Base-by-base conservation (phyloP, 2,329 filamentous ascomycete genomes). In the Xylaria sp. region DNA sequence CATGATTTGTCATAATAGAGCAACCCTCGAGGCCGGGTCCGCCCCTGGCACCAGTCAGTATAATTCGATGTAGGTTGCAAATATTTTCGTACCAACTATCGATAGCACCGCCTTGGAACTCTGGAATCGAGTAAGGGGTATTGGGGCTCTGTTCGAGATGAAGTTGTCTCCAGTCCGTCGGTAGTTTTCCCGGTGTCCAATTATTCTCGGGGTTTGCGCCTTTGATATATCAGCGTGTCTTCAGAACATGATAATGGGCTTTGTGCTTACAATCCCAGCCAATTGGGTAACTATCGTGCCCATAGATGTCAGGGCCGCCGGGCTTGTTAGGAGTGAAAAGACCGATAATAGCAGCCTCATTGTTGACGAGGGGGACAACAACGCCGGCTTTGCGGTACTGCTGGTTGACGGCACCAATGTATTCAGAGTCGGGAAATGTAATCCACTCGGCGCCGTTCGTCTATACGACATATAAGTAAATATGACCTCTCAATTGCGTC, bases 21-120 rank as follows among this genome's bases (percentile, higher is more conserved):
- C 93, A 96, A 65, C 2, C 70, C 12, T 87, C 88, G 58, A 92
- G 92, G 0, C 91, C 91, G 15, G 83, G 80, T 18, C 91, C 92
- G 57, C 91, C 93, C 87, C 91, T 95, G 0, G 89, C 88, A 75
- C 93, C 91, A 68, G 91, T 93, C 0, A 89, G 83, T 25, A 91
- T 91, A 2, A 85, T 90, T 83, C 93, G 28, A 43, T 12, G 52
- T 59, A 63, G 25, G 20, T 20, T 28, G 36, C 23, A 7, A 25
- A 28, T 30, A 1, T n/a, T 50, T 39, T 48, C 68, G 25, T 48
- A 67, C 65, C 65, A 67, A 34, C 65, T 62, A 59, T 67, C 67
- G 8, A 70, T 69, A 45, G 71, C 69, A 12, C 91, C 91, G 0
- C 87, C 91, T 83, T 93, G 90, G 70, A 91, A 91, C 82, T 90